phyloP scores from a whole-genome alignment of 148 eudicot species.

The Linanthus parryae region DNA sequence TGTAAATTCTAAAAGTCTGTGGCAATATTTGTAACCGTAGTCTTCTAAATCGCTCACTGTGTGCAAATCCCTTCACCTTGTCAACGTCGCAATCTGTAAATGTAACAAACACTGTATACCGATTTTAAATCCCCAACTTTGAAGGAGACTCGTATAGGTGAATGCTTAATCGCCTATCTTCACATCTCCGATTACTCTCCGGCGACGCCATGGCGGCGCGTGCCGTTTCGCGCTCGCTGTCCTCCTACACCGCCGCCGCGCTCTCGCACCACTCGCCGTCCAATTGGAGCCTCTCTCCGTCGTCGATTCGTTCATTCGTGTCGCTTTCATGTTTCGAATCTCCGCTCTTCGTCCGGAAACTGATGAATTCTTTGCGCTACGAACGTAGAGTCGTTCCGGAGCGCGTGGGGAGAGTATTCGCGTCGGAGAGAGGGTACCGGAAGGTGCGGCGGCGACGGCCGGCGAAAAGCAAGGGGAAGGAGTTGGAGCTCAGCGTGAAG shows the following conservation, averaged over 20 bases:
- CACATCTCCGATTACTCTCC: conserved; percentile 17
- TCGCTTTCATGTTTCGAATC: conserved; percentile 7
- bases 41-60: too few species aligned
- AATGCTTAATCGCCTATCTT: conserved; percentile 37
- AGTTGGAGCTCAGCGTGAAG: conserved; percentile 64
- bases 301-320: not conserved
- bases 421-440: conserved; percentile 60
- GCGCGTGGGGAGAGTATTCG: conserved; percentile 27
- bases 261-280: not conserved
- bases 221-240: conserved; percentile 38
- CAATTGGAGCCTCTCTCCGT: not conserved
- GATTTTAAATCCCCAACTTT: too few species aligned
- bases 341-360: conserved; percentile 3
- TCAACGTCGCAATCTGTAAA: too few species aligned
- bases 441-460: conserved; percentile 27
- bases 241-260: conserved; percentile 11
- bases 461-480: conserved; percentile 40
- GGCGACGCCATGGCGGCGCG: conserved; percentile 57
- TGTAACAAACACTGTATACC: too few species aligned
- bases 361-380: not conserved
- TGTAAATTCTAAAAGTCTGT: too few species aligned
- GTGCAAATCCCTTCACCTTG: too few species aligned
- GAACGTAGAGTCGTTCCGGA: conserved; percentile 9
- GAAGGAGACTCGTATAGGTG: too few species aligned
- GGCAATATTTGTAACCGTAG: too few species aligned